A percentile compares a stretch with the other conserved stretches of the same genome.
Conservation (phyloP, 306 rosid genomes). For the Cucurbita pepo region DNA sequence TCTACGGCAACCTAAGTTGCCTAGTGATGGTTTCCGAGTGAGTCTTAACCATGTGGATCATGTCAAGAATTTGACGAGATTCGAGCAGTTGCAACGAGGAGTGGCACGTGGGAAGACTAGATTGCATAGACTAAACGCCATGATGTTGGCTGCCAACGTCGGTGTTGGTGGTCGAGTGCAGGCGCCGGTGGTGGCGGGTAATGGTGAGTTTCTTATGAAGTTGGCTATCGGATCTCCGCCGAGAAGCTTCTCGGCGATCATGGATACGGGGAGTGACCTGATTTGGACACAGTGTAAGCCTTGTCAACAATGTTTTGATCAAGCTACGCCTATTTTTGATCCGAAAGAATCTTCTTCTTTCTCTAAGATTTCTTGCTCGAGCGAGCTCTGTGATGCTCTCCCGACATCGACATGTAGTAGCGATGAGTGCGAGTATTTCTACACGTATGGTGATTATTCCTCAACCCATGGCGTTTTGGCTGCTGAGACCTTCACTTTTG, state of each 20-base stretch:
- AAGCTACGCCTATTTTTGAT: constrained; percentile 57
- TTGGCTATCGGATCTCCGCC: constrained; percentile 68
- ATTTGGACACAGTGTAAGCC: constrained; percentile 89
- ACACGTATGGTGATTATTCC: constrained; percentile 65
- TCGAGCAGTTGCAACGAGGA: constrained; percentile 50
- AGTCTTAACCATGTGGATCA: constrained; percentile 50
- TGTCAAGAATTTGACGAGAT: constrained; percentile 47
- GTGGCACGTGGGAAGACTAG: constrained; percentile 36
- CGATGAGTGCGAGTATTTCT: constrained; percentile 43
- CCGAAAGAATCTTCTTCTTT: constrained; percentile 49
- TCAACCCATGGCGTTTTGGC: constrained; percentile 55
- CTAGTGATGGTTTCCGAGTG: constrained; percentile 25
- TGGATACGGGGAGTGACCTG: constrained; percentile 87
- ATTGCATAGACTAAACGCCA: constrained; percentile 36
- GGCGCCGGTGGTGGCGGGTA: constrained; percentile 40
- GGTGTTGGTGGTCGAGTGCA: constrained; percentile 7
- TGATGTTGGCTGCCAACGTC: constrained; percentile 19
- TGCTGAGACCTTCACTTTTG: constrained; percentile 61
- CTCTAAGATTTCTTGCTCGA: constrained; percentile 33
- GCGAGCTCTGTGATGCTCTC: constrained; percentile 31
- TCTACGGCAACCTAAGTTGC: background rate
- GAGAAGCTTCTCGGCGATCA: constrained; percentile 34
- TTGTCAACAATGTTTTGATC: constrained; percentile 47
- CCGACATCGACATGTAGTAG: constrained; percentile 42
- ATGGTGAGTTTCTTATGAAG: constrained; percentile 59